phyloP scores from a whole-genome alignment of 345 rosid species.

The Kernera saxatilis region DNA sequence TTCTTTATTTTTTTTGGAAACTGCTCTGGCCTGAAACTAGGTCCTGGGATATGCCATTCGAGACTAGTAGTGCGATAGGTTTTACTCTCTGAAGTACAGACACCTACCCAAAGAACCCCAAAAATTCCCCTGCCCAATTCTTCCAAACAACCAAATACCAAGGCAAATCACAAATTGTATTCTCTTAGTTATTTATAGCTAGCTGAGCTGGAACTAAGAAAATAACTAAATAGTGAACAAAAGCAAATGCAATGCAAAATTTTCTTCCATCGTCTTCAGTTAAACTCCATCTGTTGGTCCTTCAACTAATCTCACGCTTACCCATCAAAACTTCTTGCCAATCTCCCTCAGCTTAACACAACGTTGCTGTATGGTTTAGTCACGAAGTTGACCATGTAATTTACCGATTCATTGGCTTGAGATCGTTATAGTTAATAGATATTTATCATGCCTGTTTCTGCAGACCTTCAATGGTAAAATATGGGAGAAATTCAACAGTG shows the following conservation, averaged over 20 bases:
- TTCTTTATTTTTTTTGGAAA: neutral
- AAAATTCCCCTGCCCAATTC: no score
- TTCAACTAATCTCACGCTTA: neutral
- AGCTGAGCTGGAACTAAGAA: neutral
- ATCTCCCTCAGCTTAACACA: neutral
- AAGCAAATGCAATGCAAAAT: neutral
- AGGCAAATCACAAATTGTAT: no score
- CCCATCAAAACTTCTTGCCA: neutral
- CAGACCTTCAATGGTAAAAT: slow-evolving; percentile 86
- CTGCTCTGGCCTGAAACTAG: neutral
- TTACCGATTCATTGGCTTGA: neutral
- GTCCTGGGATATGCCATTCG: neutral
- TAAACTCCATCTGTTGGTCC: neutral
- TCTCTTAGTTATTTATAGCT: neutral
- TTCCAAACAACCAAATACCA: no score
- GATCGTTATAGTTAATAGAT: neutral
- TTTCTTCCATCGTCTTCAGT: neutral
- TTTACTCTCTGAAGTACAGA: neutral
- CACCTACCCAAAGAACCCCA: no score
- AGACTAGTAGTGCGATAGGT: neutral
- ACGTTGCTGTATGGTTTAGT: neutral
- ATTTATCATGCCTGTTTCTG: slow-evolving; percentile 3
- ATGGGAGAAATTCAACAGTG: slow-evolving; percentile 98
- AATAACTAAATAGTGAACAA: neutral
- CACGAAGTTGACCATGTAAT: neutral